Conservation (phyloP, 805 yeast genomes). For the Metschnikowia kunwiensis region DNA sequence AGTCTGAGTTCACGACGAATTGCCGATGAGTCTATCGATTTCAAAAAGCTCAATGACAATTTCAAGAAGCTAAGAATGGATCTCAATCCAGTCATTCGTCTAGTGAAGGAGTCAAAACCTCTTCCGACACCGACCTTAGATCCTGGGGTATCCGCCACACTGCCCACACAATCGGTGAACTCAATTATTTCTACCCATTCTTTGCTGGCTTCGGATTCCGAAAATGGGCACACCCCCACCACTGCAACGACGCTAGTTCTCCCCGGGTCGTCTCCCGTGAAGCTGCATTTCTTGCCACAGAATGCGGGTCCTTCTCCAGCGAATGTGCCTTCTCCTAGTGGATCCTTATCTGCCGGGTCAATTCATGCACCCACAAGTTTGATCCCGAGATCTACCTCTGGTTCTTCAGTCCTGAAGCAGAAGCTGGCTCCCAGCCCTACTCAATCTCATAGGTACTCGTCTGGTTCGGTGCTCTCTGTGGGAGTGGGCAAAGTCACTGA, state of each 20-base stretch:
- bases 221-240: constrained; percentile 9
- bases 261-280: constrained; percentile 4
- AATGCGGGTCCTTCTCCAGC: neutral
- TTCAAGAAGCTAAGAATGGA: constrained; percentile 60
- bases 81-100: constrained; percentile 58
- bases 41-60: constrained; percentile 48
- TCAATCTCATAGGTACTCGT: constrained; percentile 35
- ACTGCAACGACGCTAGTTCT: constrained; percentile 8
- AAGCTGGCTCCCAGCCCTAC: constrained; percentile 15
- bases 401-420: constrained; percentile 4
- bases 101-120: constrained; percentile 63
- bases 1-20: constrained; percentile 17
- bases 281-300: constrained; percentile 2
- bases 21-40: constrained; percentile 24
- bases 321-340: constrained; percentile 1
- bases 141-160: constrained; percentile 31
- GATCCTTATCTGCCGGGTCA: constrained; percentile 1
- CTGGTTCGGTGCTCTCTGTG: constrained; percentile 37
- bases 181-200: constrained; percentile 13
- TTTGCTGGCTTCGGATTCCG: constrained; percentile 16
- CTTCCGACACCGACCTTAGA: constrained; percentile 60
- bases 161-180: constrained; percentile 28
- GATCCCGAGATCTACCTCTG: constrained; percentile 2
- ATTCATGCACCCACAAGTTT: neutral
- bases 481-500: constrained; percentile 42